Conservation (phyloP, 768 basidiomycete species). For the Lentinula detonsa region DNA sequence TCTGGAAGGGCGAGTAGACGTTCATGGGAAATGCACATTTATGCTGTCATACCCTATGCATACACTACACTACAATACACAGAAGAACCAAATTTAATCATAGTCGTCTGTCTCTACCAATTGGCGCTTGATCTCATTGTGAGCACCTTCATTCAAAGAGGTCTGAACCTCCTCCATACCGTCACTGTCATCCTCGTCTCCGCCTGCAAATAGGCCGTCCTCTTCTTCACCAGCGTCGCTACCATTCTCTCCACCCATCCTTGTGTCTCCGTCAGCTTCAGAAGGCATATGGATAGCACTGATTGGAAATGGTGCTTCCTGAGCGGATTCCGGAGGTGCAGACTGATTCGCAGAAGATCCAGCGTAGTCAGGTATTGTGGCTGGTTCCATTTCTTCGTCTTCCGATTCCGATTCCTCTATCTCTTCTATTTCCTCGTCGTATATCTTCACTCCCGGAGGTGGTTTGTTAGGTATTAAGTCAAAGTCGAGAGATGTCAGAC, state of each 20-base stretch:
- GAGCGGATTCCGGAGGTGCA: conserved; percentile 8
- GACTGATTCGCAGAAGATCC: conserved; percentile 18
- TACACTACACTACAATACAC: conserved; percentile 18
- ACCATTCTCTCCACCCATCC: conserved; percentile 42
- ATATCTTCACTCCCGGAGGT: conserved; percentile 68
- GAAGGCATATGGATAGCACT: conserved; percentile 58
- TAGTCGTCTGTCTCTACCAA: conserved; percentile 86
- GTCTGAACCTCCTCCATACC: conserved; percentile 77
- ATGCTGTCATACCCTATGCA: conserved; percentile 9
- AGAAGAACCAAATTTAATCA: conserved; percentile 35
- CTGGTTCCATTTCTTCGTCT: conserved; percentile 68
- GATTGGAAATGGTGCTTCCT: conserved; percentile 52
- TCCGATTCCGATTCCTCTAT: conserved; percentile 69
- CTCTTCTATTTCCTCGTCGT: conserved; percentile 79
- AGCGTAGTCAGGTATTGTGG: conserved; percentile 37
- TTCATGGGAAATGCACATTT: not conserved
- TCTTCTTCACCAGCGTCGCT: conserved; percentile 71
- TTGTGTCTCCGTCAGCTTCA: conserved; percentile 48
- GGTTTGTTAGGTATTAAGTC: conserved; percentile 83
- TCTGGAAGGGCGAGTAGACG: not conserved
- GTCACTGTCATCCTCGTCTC: conserved; percentile 74
- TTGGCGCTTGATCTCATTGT: conserved; percentile 65
- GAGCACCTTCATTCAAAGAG: conserved; percentile 31
- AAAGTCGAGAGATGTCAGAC: conserved; percentile 78
- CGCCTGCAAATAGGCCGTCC: conserved; percentile 73